These are phyloP conservation scores for Balamuthia mandrillaris DNA, from an alignment of 208 protist genomes.

Conservation along the genomic window DNA sequence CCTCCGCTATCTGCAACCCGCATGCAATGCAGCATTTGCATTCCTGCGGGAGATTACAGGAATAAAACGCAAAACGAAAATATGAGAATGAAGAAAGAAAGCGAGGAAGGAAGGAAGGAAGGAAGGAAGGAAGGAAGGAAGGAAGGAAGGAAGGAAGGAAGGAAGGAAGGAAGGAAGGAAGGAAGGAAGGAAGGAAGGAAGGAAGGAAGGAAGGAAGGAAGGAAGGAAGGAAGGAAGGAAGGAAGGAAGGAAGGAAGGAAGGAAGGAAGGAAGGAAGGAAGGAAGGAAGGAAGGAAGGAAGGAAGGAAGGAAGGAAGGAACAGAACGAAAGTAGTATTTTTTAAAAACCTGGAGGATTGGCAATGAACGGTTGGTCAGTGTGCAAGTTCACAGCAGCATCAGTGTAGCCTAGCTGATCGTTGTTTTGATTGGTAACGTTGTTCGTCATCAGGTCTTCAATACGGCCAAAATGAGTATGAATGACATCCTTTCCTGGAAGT, in stretches of 20 bases:
- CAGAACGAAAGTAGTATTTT: neutral
- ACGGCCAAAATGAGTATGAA: neutral
- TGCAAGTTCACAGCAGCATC: neutral
- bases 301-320: too few relatives aligned
- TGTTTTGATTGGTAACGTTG: neutral
- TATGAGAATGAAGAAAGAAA: neutral
- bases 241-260: too few relatives aligned
- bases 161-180: too few relatives aligned
- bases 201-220: too few relatives aligned
- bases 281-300: too few relatives aligned
- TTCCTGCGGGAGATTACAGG: neutral
- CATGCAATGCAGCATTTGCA: neutral
- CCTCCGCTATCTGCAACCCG: too few relatives aligned
- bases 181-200: too few relatives aligned
- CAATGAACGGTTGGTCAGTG: neutral
- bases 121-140: neutral
- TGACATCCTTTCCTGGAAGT: neutral
- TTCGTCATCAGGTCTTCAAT: neutral
- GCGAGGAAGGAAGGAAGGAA: neutral
- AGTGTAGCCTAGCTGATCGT: neutral
- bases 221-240: too few relatives aligned
- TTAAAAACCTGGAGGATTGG: neutral
- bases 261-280: too few relatives aligned
- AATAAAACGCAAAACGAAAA: neutral
- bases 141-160: too few relatives aligned